Percentiles rank a stretch among this genome's conserved stretches.
Evolutionary conservation across 2,329 filamentous ascomycete species (phyloP).

Genomic region (Aureobasidium leucospermi): DNA sequence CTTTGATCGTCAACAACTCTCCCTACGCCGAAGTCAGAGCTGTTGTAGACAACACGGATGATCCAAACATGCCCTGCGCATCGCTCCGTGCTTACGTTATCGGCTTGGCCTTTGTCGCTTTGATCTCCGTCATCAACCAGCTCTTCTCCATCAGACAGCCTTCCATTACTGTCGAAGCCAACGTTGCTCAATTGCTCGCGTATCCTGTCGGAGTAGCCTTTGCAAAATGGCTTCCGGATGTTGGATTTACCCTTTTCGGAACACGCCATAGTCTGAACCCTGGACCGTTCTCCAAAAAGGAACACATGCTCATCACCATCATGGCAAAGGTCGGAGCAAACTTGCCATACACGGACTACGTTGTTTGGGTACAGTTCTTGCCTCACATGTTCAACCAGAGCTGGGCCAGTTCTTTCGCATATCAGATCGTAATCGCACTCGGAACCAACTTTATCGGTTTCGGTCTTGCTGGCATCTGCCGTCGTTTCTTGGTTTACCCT

Average conservation of each 20-base stretch:
- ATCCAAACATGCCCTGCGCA: conserved; percentile 22
- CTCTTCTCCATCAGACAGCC: conserved; percentile 28
- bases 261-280: conserved; percentile 29
- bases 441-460: conserved; percentile 84
- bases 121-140: conserved; percentile 25
- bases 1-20: conserved; percentile 17
- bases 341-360: not conserved
- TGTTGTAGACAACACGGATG: conserved; percentile 19
- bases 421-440: conserved; percentile 74
- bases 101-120: conserved; percentile 22
- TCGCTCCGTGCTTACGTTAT: conserved; percentile 28
- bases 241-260: conserved; percentile 27
- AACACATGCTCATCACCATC: conserved; percentile 41
- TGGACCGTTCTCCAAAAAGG: conserved; percentile 48
- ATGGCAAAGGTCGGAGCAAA: conserved; percentile 20
- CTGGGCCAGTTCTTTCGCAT: conserved; percentile 49
- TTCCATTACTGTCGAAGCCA: conserved; percentile 7
- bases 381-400: conserved; percentile 1
- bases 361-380: not conserved
- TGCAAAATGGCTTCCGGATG: conserved; percentile 59
- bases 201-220: conserved; percentile 75
- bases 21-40: conserved; percentile 22
- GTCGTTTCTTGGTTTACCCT: conserved; percentile 73
- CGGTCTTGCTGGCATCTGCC: conserved; percentile 72
- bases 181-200: conserved; percentile 56